Percentiles rank a stretch among this genome's conserved stretches.
These are phyloP conservation scores for Cyberlindnera samutprakarnensis DNA, from an alignment of 805 yeast genomes.

Conservation along the genomic window DNA sequence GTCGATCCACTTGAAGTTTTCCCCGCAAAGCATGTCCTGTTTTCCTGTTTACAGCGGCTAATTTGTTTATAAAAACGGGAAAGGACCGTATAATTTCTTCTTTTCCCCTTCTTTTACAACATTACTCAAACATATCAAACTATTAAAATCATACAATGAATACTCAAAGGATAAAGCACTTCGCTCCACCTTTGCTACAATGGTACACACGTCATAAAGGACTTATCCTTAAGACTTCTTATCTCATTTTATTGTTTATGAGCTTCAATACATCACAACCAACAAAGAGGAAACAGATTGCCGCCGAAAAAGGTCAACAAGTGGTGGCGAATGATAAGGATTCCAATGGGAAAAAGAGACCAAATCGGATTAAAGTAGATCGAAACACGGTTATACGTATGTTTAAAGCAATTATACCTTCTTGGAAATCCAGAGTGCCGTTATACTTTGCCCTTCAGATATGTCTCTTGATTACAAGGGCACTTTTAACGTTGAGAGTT, in stretches of 20 bases:
- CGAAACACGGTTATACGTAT: constrained; percentile 10
- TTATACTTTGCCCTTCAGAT: constrained; percentile 17
- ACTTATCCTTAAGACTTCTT: constrained; percentile 20
- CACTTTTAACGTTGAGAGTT: constrained; percentile 68
- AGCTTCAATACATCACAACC: constrained; percentile 18
- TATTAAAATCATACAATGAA: too few species aligned
- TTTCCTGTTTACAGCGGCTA: too few species aligned
- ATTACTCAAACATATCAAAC: too few species aligned
- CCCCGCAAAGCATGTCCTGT: too few species aligned
- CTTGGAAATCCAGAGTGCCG: constrained; percentile 19
- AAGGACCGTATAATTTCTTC: too few species aligned
- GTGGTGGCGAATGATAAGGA: not conserved
- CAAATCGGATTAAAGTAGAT: constrained; percentile 4
- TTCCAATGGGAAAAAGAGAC: not conserved
- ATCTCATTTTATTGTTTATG: constrained; percentile 18
- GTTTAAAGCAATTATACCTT: constrained; percentile 15
- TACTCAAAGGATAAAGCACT: not conserved
- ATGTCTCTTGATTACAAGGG: constrained; percentile 55
- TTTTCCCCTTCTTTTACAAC: too few species aligned
- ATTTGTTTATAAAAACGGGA: too few species aligned
- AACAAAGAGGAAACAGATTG: constrained; percentile 1
- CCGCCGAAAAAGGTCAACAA: constrained; percentile 1
- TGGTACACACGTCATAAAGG: constrained; percentile 22
- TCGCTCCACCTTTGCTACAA: constrained; percentile 7
- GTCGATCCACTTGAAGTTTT: too few species aligned